These are phyloP conservation scores for Aspergillus terreus DNA, from an alignment of 2,329 filamentous ascomycete genomes.

Conservation along the genomic window DNA sequence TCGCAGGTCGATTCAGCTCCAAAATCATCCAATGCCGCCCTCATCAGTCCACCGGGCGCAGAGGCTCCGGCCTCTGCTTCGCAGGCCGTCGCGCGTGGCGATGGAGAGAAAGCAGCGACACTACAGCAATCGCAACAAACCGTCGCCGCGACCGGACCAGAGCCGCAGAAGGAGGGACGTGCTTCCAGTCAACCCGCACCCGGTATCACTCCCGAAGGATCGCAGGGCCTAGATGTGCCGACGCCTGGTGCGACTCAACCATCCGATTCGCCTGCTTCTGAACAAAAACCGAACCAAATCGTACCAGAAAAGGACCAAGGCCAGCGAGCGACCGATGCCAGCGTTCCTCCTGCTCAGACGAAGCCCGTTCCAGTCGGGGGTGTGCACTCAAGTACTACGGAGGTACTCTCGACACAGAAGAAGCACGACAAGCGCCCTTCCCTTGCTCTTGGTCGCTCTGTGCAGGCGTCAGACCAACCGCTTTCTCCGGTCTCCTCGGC, in stretches of 20 bases:
- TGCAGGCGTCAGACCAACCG: constrained; percentile 31
- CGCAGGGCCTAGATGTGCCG: constrained; percentile 10
- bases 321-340: constrained; percentile 18
- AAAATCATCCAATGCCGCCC: constrained; percentile 24
- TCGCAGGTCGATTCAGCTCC: constrained; percentile 34
- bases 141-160: constrained; percentile 7
- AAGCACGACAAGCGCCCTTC: constrained; percentile 28
- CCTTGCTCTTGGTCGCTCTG: constrained; percentile 22
- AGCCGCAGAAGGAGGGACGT: constrained; percentile 7
- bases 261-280: constrained; percentile 50
- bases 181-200: constrained; percentile 8
- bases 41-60: constrained; percentile 14
- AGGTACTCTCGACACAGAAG: constrained; percentile 17
- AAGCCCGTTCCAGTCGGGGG: constrained; percentile 13
- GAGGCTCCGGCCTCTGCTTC: constrained; percentile 10
- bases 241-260: constrained; percentile 37
- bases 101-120: constrained; percentile 1
- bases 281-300: constrained; percentile 12
- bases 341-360: constrained; percentile 17
- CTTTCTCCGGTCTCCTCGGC: constrained; percentile 61
- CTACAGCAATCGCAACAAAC: constrained; percentile 9
- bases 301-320: constrained; percentile 22
- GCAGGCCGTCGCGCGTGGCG: constrained; percentile 8
- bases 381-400: constrained; percentile 14
- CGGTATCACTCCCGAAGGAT: constrained; percentile 8